Conservation (phyloP, 129 eudicot genomes). For the Silybum marianum region DNA sequence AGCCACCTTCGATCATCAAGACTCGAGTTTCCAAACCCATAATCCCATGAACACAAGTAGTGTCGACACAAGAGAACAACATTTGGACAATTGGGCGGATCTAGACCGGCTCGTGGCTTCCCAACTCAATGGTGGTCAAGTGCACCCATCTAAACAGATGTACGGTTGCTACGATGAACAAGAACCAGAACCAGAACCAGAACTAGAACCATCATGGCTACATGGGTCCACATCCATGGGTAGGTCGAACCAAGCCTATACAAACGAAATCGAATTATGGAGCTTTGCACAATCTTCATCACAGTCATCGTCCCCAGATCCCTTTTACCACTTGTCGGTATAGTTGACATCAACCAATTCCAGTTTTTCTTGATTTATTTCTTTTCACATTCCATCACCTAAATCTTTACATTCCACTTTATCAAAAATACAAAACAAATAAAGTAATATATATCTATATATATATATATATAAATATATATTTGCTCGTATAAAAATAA, state of each 20-base stretch:
- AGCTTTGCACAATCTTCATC: slow-evolving; percentile 54
- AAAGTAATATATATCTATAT: slow-evolving; percentile 9
- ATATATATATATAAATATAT: slow-evolving; percentile 13
- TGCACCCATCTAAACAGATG: slow-evolving; percentile 26
- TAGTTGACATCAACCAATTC: slow-evolving; percentile 23
- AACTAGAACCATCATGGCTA: slow-evolving; percentile 2
- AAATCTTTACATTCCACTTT: background rate
- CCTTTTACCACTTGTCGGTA: slow-evolving; percentile 59
- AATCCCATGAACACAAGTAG: slow-evolving; percentile 6
- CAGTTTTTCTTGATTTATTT: slow-evolving; percentile 6
- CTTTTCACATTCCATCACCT: background rate
- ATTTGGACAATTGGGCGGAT: slow-evolving; percentile 50
- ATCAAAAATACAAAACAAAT: background rate
- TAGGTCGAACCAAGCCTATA: slow-evolving; percentile 30
- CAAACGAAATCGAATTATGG: slow-evolving; percentile 53
- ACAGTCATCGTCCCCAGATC: slow-evolving; percentile 54
- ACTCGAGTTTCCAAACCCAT: slow-evolving; percentile 18
- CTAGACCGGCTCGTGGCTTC: slow-evolving; percentile 58
- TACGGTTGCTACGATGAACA: slow-evolving; percentile 25
- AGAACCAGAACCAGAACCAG: slow-evolving; percentile 27
- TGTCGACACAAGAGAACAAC: slow-evolving; percentile 6
- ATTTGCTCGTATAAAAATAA: slow-evolving; percentile 13
- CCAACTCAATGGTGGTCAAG: slow-evolving; percentile 61
- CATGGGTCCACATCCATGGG: slow-evolving; percentile 30
- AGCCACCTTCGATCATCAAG: slow-evolving; percentile 33